Percentiles rank a stretch among this genome's conserved stretches.
Evolutionary conservation across 2,329 filamentous ascomycete genomes (phyloP).

Genomic region (Botrytis cinerea): DNA sequence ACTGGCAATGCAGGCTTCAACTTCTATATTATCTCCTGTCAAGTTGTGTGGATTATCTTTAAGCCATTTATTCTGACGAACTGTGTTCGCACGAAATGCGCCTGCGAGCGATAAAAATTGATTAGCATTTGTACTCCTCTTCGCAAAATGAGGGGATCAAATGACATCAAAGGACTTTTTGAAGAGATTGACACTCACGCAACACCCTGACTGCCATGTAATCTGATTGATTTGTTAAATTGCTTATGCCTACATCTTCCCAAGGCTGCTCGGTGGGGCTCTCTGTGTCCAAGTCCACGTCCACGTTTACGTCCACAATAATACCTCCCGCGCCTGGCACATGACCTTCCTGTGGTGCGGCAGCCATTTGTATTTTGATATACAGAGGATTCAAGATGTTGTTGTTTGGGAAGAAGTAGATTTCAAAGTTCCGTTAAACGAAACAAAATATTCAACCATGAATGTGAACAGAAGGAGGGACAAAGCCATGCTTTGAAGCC

Average conservation of each 20-base stretch:
- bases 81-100: background rate
- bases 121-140: background rate
- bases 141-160: background rate
- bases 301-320: background rate
- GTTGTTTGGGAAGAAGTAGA: background rate
- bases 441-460: background rate
- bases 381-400: background rate
- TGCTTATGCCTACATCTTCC: background rate
- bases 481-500: conserved; percentile 6
- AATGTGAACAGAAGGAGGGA: background rate
- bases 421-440: background rate
- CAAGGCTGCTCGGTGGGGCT: too few species aligned
- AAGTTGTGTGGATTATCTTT: background rate
- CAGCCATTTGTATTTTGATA: background rate
- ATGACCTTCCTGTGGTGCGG: background rate
- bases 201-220: conserved; percentile 1
- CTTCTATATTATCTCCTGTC: conserved; percentile 5
- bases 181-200: background rate
- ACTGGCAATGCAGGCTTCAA: conserved; percentile 10
- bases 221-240: background rate
- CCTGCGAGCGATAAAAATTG: background rate
- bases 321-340: too few species aligned
- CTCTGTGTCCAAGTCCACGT: background rate
- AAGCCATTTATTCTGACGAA: conserved; percentile 16
- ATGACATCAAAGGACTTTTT: background rate